Percentiles rank a stretch among this genome's conserved stretches.
Evolutionary conservation across 2,329 filamentous ascomycete species (phyloP).

Genomic region (Apiospora pterosperma): DNA sequence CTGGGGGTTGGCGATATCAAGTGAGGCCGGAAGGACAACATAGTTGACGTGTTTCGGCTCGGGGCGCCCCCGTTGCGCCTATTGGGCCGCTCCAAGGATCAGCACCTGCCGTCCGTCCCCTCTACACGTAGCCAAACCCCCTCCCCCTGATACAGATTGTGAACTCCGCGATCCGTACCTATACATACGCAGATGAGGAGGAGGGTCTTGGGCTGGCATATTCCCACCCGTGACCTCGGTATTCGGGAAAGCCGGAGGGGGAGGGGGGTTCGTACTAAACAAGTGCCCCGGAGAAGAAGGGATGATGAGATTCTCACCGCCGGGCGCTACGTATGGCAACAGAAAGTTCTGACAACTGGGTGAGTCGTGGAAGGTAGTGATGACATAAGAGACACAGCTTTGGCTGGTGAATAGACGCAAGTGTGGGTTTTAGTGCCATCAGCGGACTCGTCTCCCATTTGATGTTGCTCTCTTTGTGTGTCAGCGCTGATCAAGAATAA

Average conservation of each 20-base stretch:
- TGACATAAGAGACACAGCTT: background rate
- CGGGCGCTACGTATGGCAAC: background rate
- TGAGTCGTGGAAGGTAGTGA: background rate
- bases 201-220: background rate
- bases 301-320: background rate
- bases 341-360: background rate
- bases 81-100: background rate
- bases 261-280: background rate
- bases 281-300: background rate
- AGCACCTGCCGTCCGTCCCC: constrained; percentile 69
- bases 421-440: background rate
- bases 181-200: background rate
- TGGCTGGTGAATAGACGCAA: background rate
- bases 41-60: background rate
- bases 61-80: background rate
- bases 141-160: constrained; percentile 7
- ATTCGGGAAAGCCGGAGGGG: background rate
- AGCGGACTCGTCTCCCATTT: background rate
- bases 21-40: background rate
- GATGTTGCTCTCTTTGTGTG: background rate
- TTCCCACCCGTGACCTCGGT: background rate
- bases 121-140: constrained; percentile 85
- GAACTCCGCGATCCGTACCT: background rate
- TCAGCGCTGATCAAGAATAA: background rate
- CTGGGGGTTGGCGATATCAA: background rate